A percentile compares a stretch with the other conserved stretches of the same genome.
Evolutionary conservation across 2,329 filamentous ascomycete genomes (phyloP).

Genomic region (Botrytis byssoidea): DNA sequence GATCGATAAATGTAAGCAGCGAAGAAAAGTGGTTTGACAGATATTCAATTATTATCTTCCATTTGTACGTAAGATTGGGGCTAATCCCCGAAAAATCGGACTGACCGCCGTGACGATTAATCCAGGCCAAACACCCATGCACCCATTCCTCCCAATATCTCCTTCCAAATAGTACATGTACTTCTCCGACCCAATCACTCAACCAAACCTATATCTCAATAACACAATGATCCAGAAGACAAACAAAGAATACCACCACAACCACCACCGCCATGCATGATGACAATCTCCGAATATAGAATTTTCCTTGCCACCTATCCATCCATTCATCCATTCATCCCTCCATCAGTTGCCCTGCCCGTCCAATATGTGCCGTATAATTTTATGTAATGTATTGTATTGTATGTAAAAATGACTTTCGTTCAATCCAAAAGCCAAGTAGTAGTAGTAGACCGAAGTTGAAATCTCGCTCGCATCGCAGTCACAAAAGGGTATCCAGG

Average conservation of each 20-base stretch:
- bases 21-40: neutral
- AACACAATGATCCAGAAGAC: constrained; percentile 15
- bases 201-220: neutral
- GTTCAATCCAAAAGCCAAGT: neutral
- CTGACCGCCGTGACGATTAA: neutral
- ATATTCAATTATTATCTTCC: neutral
- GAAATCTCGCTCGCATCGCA: constrained; percentile 13
- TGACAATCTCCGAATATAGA: neutral
- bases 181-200: neutral
- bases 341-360: constrained; percentile 1
- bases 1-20: neutral
- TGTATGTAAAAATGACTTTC: constrained; percentile 4
- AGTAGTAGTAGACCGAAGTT: constrained; percentile 13
- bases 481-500: constrained; percentile 18
- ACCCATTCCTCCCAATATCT: neutral
- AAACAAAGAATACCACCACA: neutral
- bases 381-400: constrained; percentile 5
- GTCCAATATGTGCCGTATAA: constrained; percentile 6
- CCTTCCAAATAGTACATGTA: constrained; percentile 1
- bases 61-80: neutral
- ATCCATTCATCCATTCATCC: constrained; percentile 12
- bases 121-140: neutral
- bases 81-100: neutral
- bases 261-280: neutral
- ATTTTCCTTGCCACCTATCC: constrained; percentile 9